Percentiles rank a stretch among this genome's conserved stretches.
Conservation (phyloP, 2,329 filamentous ascomycete species). For the Trichoderma breve region DNA sequence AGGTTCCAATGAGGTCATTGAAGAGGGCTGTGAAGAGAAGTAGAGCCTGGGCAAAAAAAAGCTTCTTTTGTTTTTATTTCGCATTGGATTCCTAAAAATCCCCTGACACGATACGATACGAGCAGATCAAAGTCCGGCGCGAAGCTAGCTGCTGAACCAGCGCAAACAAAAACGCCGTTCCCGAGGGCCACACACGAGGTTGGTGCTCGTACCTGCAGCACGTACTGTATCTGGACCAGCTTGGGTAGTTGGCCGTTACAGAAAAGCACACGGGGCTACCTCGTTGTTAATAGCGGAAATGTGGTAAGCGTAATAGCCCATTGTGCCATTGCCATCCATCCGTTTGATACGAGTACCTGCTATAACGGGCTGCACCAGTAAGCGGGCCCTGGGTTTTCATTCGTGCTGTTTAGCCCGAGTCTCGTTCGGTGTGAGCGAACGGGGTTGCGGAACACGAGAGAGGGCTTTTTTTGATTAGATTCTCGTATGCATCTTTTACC, state of each 20-base stretch:
- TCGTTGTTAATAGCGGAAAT: neutral
- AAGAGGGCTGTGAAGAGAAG: neutral
- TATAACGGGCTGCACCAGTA: neutral
- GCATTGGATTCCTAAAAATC: neutral
- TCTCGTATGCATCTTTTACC: neutral
- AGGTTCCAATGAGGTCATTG: neutral
- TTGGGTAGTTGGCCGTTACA: neutral
- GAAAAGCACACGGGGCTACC: neutral
- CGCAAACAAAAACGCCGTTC: neutral
- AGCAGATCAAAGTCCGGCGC: neutral
- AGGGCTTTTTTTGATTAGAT: neutral
- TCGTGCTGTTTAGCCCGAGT: neutral
- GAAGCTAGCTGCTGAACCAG: neutral
- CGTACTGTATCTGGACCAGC: neutral
- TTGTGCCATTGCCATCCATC: neutral
- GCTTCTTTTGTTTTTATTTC: neutral
- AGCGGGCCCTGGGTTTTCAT: neutral
- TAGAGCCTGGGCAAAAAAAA: neutral
- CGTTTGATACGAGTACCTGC: neutral
- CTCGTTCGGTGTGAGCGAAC: neutral
- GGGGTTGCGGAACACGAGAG: neutral
- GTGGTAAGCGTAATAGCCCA: neutral
- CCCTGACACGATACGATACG: neutral
- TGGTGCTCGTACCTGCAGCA: neutral
- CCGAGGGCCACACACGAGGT: neutral